phyloP scores from a whole-genome alignment of 2,329 filamentous ascomycete genomes.

The Hymenotorrendiella dingleyae region DNA sequence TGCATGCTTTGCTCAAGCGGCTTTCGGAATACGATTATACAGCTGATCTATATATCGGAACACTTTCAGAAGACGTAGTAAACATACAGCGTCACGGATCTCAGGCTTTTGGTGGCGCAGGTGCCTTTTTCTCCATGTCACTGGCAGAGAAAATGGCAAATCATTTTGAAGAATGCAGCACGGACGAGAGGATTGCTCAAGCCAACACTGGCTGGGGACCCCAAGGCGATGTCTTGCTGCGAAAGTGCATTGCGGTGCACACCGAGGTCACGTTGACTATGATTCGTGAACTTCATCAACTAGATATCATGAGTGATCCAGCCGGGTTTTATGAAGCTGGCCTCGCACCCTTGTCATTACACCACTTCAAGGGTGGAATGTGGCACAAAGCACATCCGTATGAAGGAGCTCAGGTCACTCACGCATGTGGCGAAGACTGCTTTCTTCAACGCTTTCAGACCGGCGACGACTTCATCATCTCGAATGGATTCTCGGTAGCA shows the following conservation, averaged over 20 bases:
- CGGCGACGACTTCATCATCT: constrained; percentile 28
- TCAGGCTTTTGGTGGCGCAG: constrained; percentile 30
- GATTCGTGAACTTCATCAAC: constrained; percentile 26
- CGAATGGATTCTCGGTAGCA: constrained; percentile 27
- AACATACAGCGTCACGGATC: constrained; percentile 29
- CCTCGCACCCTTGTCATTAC: constrained; percentile 23
- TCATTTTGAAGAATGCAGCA: constrained; percentile 41
- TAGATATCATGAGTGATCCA: constrained; percentile 28
- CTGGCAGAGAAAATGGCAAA: constrained; percentile 41
- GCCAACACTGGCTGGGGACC: constrained; percentile 54
- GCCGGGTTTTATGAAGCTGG: constrained; percentile 30
- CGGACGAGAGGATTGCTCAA: constrained; percentile 46
- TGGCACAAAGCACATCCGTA: constrained; percentile 39
- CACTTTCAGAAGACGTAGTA: constrained; percentile 28
- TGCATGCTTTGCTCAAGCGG: constrained; percentile 25
- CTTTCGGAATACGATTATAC: constrained; percentile 21
- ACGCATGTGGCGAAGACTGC: constrained; percentile 30
- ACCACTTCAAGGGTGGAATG: constrained; percentile 40
- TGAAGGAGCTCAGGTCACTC: constrained; percentile 24
- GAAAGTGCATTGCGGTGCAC: constrained; percentile 29
- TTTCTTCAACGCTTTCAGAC: constrained; percentile 28
- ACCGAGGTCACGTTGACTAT: constrained; percentile 28
- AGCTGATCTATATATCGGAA: constrained; percentile 28
- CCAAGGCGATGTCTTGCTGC: constrained; percentile 29
- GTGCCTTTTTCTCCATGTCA: constrained; percentile 32